Conservation (phyloP, 768 basidiomycete species). For the Agaricus blazei region DNA sequence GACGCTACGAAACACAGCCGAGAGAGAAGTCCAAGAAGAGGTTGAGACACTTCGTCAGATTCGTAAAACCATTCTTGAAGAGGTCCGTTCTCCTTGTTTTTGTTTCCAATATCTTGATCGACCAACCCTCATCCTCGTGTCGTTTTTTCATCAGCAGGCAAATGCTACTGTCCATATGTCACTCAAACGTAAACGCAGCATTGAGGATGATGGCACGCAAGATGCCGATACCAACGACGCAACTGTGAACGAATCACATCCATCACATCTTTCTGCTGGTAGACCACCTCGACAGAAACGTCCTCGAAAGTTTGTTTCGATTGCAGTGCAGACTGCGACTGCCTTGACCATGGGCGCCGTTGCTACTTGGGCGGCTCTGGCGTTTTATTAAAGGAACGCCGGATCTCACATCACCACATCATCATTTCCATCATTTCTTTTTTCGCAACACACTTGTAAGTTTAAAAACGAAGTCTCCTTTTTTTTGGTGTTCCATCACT, state of each 20-base stretch:
- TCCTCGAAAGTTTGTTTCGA: constrained; percentile 34
- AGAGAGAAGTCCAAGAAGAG: constrained; percentile 41
- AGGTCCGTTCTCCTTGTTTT: constrained; percentile 24
- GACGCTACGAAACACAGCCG: constrained; percentile 33
- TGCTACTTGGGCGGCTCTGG: constrained; percentile 69
- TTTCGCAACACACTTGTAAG: not conserved
- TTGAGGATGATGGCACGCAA: not conserved
- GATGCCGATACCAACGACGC: not conserved
- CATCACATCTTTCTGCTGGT: constrained; percentile 14
- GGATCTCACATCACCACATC: not conserved
- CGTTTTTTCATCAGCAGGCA: not conserved
- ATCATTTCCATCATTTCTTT: not conserved
- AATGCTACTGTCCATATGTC: constrained; percentile 15
- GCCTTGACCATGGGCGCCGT: constrained; percentile 64
- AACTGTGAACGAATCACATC: not conserved
- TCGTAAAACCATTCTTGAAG: constrained; percentile 5
- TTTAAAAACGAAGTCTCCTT: too few relatives aligned
- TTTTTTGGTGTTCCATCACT: not conserved
- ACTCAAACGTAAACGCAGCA: constrained; percentile 53
- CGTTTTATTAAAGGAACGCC: constrained; percentile 43
- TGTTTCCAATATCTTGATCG: not conserved
- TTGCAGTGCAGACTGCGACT: constrained; percentile 53
- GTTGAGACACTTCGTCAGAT: constrained; percentile 32
- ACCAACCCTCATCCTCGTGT: not conserved
- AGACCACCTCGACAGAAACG: constrained; percentile 38